Evolutionary conservation across 2,329 filamentous ascomycete genomes (phyloP).

Genomic region (Botrytis elliptica): DNA sequence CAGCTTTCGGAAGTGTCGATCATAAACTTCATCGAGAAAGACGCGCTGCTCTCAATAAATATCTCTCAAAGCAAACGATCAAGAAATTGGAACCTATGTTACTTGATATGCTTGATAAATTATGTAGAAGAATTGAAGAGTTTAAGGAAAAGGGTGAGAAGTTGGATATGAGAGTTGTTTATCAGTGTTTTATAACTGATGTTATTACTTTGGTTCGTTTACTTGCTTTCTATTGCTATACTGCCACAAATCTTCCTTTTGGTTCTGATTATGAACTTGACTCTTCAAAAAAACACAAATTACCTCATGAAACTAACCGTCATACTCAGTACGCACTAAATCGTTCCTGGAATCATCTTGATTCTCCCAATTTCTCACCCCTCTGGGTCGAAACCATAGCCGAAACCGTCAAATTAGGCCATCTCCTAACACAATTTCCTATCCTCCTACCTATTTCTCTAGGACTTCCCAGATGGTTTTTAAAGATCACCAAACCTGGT

Average conservation of each 20-base stretch:
- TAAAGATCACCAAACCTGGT: not conserved
- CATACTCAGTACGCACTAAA: constrained; percentile 33
- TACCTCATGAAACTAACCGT: not conserved
- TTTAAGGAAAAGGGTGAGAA: constrained; percentile 22
- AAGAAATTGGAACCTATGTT: constrained; percentile 30
- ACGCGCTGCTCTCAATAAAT: constrained; percentile 30
- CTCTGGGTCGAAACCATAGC: constrained; percentile 28
- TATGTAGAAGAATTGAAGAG: constrained; percentile 28
- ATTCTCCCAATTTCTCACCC: constrained; percentile 30
- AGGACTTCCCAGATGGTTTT: not conserved
- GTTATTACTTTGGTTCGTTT: constrained; percentile 31
- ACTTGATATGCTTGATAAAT: constrained; percentile 27
- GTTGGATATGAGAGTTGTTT: constrained; percentile 27
- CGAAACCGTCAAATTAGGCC: constrained; percentile 7
- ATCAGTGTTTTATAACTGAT: constrained; percentile 33
- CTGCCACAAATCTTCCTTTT: not conserved
- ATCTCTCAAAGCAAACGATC: constrained; percentile 30
- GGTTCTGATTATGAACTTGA: no score
- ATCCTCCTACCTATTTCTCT: not conserved
- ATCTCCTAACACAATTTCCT: constrained; percentile 4
- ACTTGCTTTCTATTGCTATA: not conserved
- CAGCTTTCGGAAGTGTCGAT: constrained; percentile 29
- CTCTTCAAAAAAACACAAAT: not conserved
- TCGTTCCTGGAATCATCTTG: constrained; percentile 29
- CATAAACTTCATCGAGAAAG: constrained; percentile 31